These are phyloP conservation scores for Carpinus fangiana DNA, from an alignment of 306 rosid species.

Conservation along the genomic window DNA sequence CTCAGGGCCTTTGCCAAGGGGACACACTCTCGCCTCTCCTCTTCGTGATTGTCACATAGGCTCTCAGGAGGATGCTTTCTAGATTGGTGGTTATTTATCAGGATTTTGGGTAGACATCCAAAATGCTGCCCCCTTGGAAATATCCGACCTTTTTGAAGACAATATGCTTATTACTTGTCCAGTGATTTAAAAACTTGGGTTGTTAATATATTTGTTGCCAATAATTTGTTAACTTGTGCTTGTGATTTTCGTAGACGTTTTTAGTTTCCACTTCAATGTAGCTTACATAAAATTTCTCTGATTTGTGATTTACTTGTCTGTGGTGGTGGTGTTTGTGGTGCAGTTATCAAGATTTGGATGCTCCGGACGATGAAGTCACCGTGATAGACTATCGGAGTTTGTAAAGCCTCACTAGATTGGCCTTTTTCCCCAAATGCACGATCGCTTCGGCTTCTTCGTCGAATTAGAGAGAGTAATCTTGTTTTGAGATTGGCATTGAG, in stretches of 20 bases:
- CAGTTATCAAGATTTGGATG: slow-evolving; percentile 98
- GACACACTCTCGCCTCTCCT: no score
- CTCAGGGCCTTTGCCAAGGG: no score
- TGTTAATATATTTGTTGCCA: background rate
- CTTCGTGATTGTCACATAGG: no score
- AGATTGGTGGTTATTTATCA: no score
- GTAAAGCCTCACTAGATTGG: slow-evolving; percentile 37
- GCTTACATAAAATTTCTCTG: background rate
- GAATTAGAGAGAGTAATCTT: slow-evolving; percentile 8
- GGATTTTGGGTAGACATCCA: no score
- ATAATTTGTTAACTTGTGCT: background rate
- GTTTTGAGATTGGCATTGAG: slow-evolving; percentile 11
- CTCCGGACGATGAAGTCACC: slow-evolving; percentile 94
- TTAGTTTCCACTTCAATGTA: background rate
- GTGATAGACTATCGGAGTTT: slow-evolving; percentile 98
- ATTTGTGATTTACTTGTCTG: slow-evolving; percentile 7
- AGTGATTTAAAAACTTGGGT: background rate
- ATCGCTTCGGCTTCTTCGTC: slow-evolving; percentile 12
- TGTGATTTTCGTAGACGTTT: background rate
- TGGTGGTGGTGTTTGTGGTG: slow-evolving; percentile 27
- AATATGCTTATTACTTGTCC: no score
- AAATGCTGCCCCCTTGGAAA: no score
- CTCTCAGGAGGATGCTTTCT: no score
- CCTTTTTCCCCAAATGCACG: background rate
- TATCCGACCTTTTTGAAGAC: no score